phyloP scores from a whole-genome alignment of 139 green algal species.

The Auxenochlorella protothecoides region DNA sequence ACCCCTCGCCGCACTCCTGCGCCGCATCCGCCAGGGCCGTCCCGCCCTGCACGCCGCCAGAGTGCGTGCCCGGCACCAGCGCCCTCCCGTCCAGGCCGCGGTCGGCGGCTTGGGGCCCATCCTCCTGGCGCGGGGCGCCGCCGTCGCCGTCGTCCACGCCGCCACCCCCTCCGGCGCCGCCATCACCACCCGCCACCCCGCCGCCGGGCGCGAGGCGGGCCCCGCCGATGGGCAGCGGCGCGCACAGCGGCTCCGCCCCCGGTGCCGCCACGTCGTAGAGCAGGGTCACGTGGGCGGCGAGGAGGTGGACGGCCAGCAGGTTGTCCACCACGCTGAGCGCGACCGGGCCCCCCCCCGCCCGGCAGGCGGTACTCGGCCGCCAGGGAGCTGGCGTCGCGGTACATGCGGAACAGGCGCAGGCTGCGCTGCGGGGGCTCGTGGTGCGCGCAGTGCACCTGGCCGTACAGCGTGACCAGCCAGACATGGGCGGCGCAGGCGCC shows the following conservation, averaged over 20 bases:
- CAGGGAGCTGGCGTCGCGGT: background rate
- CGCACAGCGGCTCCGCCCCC: too few relatives aligned
- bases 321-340: slow-evolving; percentile 17
- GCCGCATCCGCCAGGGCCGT: too few relatives aligned
- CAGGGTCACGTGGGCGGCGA: background rate
- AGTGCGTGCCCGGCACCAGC: too few relatives aligned
- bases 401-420: slow-evolving; percentile 17
- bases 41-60: too few relatives aligned
- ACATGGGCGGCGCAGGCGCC: background rate
- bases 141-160: too few relatives aligned
- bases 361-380: background rate
- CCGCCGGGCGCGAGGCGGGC: too few relatives aligned
- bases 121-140: too few relatives aligned
- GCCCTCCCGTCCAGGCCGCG: too few relatives aligned
- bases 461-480: slow-evolving; percentile 17
- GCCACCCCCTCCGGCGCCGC: too few relatives aligned
- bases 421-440: slow-evolving; percentile 2
- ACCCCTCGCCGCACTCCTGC: background rate
- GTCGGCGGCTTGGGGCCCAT: too few relatives aligned
- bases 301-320: background rate
- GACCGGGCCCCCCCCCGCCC: background rate
- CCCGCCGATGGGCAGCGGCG: too few relatives aligned
- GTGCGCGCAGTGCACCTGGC: slow-evolving; percentile 6
- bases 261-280: background rate
- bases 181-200: background rate